Percentiles rank a stretch among this genome's conserved stretches.
phyloP scores from a whole-genome alignment of 1,139 yeast genomes.

The Sugiyamaella paludigena region DNA sequence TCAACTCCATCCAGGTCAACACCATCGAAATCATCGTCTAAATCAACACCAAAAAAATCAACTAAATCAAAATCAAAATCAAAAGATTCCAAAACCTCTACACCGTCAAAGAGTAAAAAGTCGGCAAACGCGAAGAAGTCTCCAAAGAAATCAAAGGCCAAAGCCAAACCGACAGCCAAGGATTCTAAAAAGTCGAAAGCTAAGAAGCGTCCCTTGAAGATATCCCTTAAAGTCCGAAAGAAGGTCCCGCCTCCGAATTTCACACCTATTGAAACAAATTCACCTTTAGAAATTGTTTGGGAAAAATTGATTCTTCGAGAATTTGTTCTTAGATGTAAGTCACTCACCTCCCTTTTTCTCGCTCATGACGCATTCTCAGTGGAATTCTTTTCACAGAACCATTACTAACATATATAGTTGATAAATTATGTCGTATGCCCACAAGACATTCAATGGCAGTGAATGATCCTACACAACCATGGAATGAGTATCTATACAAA shows the following conservation, averaged over 20 bases:
- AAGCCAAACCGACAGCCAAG: not conserved
- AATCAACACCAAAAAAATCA: not conserved
- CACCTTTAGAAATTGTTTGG: conserved; percentile 31
- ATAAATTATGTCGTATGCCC: conserved; percentile 37
- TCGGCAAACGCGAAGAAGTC: not conserved
- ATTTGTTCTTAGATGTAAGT: conserved; percentile 27
- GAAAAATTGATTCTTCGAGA: conserved; percentile 30
- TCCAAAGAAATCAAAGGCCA: not conserved
- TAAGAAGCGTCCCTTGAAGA: conserved; percentile 10
- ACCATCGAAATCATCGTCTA: not conserved
- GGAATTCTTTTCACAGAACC: too few relatives aligned
- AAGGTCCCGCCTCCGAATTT: conserved; percentile 29
- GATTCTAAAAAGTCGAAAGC: conserved; percentile 1
- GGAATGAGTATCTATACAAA: conserved; percentile 40
- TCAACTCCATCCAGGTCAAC: conserved; percentile 5
- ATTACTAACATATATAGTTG: conserved; percentile 20
- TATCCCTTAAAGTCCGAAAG: conserved; percentile 17
- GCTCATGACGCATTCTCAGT: too few relatives aligned
- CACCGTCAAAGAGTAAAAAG: not conserved
- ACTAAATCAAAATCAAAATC: not conserved
- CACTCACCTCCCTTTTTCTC: too few relatives aligned
- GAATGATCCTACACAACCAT: conserved; percentile 38
- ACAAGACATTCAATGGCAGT: conserved; percentile 34
- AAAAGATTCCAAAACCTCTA: not conserved
- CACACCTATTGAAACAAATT: conserved; percentile 21